phyloP scores from a whole-genome alignment of 495 filamentous ascomycete species.

The Hypoxylon trugodes region DNA sequence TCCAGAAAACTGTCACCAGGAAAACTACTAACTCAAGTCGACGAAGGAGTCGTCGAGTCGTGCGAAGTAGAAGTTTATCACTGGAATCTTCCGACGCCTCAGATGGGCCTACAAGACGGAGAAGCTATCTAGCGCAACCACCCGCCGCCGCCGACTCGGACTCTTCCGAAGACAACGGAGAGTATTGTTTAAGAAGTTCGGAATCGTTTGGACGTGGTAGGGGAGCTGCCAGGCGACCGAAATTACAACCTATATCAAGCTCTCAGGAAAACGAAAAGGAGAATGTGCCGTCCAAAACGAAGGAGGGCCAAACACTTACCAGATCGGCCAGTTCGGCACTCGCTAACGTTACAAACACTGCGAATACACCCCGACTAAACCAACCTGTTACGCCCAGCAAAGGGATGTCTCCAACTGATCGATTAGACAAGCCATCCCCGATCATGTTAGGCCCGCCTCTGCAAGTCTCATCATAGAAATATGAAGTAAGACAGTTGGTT shows the following conservation, averaged over 20 bases:
- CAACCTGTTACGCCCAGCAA: not conserved
- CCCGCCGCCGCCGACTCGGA: conserved; percentile 27
- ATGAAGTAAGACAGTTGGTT: conserved; percentile 9
- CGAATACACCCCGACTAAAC: not conserved
- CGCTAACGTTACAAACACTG: conserved; percentile 21
- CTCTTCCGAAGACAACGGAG: conserved; percentile 35
- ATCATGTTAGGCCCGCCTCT: conserved; percentile 11
- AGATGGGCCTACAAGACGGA: conserved; percentile 34
- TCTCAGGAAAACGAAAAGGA: conserved; percentile 38
- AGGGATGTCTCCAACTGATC: not conserved
- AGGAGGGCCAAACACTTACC: conserved; percentile 6
- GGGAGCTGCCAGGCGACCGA: conserved; percentile 31
- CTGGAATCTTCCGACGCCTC: conserved; percentile 48
- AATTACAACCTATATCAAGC: conserved; percentile 31
- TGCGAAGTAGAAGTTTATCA: conserved; percentile 48
- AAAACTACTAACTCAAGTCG: conserved; percentile 37
- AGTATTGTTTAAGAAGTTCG: conserved; percentile 25
- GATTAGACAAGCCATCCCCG: not conserved
- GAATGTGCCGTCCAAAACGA: conserved; percentile 15
- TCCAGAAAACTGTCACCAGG: conserved; percentile 34
- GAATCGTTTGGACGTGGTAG: conserved; percentile 35
- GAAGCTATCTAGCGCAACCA: conserved; percentile 6
- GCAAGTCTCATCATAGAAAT: conserved; percentile 21
- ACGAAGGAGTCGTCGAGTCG: conserved; percentile 38
- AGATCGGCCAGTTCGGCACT: conserved; percentile 29